Conservation (phyloP, 2,329 filamentous ascomycete species). For the Dothidotthia symphoricarpi region DNA sequence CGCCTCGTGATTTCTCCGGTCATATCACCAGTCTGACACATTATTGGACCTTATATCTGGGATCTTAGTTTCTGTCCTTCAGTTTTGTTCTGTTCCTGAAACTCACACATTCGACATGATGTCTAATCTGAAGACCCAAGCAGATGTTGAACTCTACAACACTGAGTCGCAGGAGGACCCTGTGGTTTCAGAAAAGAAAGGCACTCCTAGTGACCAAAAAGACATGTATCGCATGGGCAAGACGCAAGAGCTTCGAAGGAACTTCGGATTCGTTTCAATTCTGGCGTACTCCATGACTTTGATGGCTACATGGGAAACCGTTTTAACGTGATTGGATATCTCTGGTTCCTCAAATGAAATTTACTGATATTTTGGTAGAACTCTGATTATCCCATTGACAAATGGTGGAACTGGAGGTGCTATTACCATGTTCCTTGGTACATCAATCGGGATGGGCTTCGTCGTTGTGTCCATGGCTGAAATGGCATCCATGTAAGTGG, state of each 20-base stretch:
- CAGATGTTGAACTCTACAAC: too few species aligned
- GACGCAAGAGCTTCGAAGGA: constrained; percentile 25
- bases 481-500: constrained; percentile 29
- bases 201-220: constrained; percentile 17
- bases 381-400: constrained; percentile 18
- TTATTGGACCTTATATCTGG: too few species aligned
- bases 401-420: constrained; percentile 29
- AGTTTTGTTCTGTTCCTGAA: too few species aligned
- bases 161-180: constrained; percentile 5
- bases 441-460: constrained; percentile 21
- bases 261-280: constrained; percentile 28
- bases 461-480: constrained; percentile 30
- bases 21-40: too few species aligned
- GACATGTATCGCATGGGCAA: constrained; percentile 35
- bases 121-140: too few species aligned
- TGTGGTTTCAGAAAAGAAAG: constrained; percentile 18
- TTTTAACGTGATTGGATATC: constrained; percentile 14
- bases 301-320: constrained; percentile 30
- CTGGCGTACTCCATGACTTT: constrained; percentile 29
- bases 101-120: too few species aligned
- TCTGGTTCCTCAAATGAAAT: background rate
- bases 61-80: too few species aligned
- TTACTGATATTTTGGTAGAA: constrained; percentile 10
- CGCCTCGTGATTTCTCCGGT: too few species aligned
- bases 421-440: constrained; percentile 26